phyloP scores from a whole-genome alignment of 495 filamentous ascomycete species.

The Tuber calosporum region DNA sequence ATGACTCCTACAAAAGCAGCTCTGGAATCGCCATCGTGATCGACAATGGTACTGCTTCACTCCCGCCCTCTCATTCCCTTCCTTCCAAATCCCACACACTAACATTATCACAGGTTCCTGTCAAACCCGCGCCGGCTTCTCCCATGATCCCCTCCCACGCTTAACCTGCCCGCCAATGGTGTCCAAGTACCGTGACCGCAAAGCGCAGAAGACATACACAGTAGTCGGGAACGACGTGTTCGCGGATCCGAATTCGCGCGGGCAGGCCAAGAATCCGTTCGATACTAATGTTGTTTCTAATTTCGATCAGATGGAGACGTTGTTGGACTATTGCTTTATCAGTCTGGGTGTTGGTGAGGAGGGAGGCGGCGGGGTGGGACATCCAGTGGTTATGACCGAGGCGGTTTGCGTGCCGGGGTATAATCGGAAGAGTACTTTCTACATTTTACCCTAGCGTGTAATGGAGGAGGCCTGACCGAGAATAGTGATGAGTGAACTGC shows the following conservation, averaged over 20 bases:
- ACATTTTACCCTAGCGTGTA: background rate
- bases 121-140: conserved; percentile 86
- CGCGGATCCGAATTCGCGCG: conserved; percentile 82
- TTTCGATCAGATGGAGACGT: conserved; percentile 92
- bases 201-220: conserved; percentile 76
- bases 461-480: conserved; percentile 8
- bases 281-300: conserved; percentile 90
- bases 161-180: conserved; percentile 78
- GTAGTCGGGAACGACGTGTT: conserved; percentile 90
- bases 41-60: conserved; percentile 75
- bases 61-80: background rate
- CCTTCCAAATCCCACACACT: conserved; percentile 1
- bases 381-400: conserved; percentile 93
- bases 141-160: conserved; percentile 72
- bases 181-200: conserved; percentile 88
- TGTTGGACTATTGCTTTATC: conserved; percentile 85
- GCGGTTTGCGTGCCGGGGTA: conserved; percentile 84
- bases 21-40: conserved; percentile 77
- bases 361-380: conserved; percentile 61
- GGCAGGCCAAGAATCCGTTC: conserved; percentile 83
- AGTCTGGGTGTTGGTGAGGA: conserved; percentile 79
- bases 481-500: conserved; percentile 87
- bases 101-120: conserved; percentile 60
- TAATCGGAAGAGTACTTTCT: conserved; percentile 66
- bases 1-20: conserved; percentile 41